These are phyloP conservation scores for Fusarium udum DNA, from an alignment of 2,329 filamentous ascomycete species.

Conservation along the genomic window DNA sequence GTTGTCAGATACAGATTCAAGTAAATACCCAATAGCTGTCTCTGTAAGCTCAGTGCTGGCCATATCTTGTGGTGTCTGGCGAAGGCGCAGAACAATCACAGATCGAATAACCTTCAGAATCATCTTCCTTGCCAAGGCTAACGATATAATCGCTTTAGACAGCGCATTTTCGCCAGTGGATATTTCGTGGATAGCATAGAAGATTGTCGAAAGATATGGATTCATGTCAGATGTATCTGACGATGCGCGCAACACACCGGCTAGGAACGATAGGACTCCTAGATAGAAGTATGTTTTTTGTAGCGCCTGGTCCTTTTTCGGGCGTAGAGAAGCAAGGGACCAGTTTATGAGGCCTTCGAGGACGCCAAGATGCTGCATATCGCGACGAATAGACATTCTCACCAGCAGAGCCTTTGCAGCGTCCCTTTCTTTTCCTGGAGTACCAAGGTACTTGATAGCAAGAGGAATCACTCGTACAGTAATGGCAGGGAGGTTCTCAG, in stretches of 20 bases:
- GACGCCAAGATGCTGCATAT: slow-evolving; percentile 84
- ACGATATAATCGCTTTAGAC: slow-evolving; percentile 68
- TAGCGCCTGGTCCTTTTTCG: slow-evolving; percentile 48
- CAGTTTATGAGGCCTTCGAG: slow-evolving; percentile 74
- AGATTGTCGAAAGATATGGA: slow-evolving; percentile 71
- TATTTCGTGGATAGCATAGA: slow-evolving; percentile 69
- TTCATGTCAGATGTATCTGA: slow-evolving; percentile 80
- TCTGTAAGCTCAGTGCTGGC: slow-evolving; percentile 71
- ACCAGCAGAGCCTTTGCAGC: slow-evolving; percentile 87
- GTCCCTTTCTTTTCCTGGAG: slow-evolving; percentile 86
- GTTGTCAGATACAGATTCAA: slow-evolving; percentile 82
- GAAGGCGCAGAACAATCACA: slow-evolving; percentile 72
- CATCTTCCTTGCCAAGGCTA: slow-evolving; percentile 82
- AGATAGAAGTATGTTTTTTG: slow-evolving; percentile 77
- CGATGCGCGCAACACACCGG: slow-evolving; percentile 74
- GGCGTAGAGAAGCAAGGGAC: slow-evolving; percentile 70
- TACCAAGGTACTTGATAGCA: slow-evolving; percentile 75
- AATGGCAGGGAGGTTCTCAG: slow-evolving; percentile 72
- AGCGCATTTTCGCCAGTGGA: slow-evolving; percentile 59
- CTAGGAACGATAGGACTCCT: slow-evolving; percentile 81
- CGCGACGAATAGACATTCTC: slow-evolving; percentile 80
- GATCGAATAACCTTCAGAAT: slow-evolving; percentile 87
- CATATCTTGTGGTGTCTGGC: slow-evolving; percentile 56
- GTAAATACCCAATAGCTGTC: slow-evolving; percentile 80
- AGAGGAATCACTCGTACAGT: slow-evolving; percentile 75